These are phyloP conservation scores for Crithidia acanthocephali DNA, from an alignment of 208 protist species.

Conservation along the genomic window DNA sequence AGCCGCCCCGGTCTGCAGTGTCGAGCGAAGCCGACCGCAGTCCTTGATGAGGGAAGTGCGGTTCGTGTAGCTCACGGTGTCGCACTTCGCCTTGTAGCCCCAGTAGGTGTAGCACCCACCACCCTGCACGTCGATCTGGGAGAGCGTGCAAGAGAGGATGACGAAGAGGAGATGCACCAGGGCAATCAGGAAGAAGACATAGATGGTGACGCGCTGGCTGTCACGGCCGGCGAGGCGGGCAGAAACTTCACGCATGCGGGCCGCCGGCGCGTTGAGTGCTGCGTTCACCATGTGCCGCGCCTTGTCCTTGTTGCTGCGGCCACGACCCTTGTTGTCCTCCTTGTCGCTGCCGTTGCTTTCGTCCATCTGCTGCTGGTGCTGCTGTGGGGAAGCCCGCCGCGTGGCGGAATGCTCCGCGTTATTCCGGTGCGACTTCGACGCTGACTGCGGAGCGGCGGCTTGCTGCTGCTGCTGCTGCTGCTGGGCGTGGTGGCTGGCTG, in stretches of 20 bases:
- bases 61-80: conserved; percentile 66
- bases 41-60: conserved; percentile 43
- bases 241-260: conserved; percentile 19
- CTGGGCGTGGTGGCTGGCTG: background rate
- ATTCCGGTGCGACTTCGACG: conserved; percentile 1
- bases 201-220: conserved; percentile 48
- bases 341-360: background rate
- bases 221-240: conserved; percentile 25
- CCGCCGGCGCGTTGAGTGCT: conserved; percentile 8
- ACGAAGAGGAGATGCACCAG: conserved; percentile 64
- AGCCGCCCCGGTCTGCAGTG: conserved; percentile 62
- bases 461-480: conserved; percentile 23
- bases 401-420: background rate
- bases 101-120: conserved; percentile 84
- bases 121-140: conserved; percentile 71
- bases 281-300: conserved; percentile 19
- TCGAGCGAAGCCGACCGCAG: conserved; percentile 31
- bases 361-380: background rate
- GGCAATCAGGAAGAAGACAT: conserved; percentile 47
- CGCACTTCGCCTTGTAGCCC: conserved; percentile 75
- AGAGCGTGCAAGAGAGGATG: conserved; percentile 61
- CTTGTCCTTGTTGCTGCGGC: conserved; percentile 11
- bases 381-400: background rate
- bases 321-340: conserved; percentile 14
- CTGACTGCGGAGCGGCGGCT: background rate